A percentile compares a stretch with the other conserved stretches of the same genome.
Evolutionary conservation across 305 asterid genomes (phyloP).

Genomic region (Fraxinus nigra): DNA sequence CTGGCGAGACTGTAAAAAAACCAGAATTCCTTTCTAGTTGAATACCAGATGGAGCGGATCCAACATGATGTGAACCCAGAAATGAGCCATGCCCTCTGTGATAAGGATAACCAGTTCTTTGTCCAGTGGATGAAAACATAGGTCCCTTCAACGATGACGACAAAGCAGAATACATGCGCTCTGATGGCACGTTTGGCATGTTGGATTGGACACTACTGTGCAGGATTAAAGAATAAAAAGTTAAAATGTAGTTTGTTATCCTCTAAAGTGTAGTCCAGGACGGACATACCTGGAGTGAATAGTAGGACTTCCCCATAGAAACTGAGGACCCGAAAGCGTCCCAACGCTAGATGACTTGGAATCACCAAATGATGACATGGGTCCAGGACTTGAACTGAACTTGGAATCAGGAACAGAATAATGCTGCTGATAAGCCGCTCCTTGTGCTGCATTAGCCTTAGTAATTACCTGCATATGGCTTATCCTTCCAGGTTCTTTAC

Average conservation of each 20-base stretch:
- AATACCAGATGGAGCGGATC: conserved; percentile 94
- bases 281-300: conserved; percentile 26
- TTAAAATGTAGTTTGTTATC: not conserved
- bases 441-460: conserved; percentile 28
- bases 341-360: conserved; percentile 68
- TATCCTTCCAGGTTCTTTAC: conserved; percentile 63
- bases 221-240: not conserved
- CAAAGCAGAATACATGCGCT: conserved; percentile 52
- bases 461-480: conserved; percentile 32
- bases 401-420: conserved; percentile 48
- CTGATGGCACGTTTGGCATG: conserved; percentile 23
- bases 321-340: conserved; percentile 91
- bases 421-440: conserved; percentile 33
- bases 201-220: not conserved
- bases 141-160: conserved; percentile 49
- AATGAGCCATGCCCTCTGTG: conserved; percentile 48
- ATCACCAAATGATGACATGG: conserved; percentile 51
- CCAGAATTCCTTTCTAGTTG: conserved; percentile 75
- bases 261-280: conserved; percentile 18
- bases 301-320: conserved; percentile 92
- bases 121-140: conserved; percentile 48
- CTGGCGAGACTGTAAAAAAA: conserved; percentile 72
- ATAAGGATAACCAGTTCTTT: conserved; percentile 49
- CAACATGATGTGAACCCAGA: conserved; percentile 70
- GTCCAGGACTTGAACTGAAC: conserved; percentile 55